Evolutionary conservation across 2,329 filamentous ascomycete genomes (phyloP), one percentile per base, ranked within the genome.

Genomic region (Amauroascus verrucosus): DNA sequence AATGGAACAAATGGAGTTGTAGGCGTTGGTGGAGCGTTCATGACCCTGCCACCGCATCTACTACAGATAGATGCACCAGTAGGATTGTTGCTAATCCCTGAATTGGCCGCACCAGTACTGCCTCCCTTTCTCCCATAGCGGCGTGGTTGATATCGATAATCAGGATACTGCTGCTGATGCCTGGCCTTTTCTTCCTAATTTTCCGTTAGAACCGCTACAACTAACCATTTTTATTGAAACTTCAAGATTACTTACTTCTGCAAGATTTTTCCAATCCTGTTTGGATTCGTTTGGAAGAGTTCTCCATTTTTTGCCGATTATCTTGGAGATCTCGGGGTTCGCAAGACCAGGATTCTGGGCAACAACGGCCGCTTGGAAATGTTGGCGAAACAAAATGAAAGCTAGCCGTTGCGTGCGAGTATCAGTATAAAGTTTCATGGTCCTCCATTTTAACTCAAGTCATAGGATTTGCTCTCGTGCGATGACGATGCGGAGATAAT

Each of bases 321-420:
- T 94, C 71, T 96, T 96, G 59, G 91, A 96, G 62, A 97, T 95
- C 50, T 96, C 88, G 2, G 91, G 91, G 70, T 97, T 97, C 44
- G 90, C 84, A 59, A 96, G 80, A 43, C 88, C 86, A n/a, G 90
- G 91, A 63, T 96, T 81, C 61, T 87, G 79, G 51, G 83, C 77
- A 35, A 90, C 85, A 48, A 97, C 88, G 47, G 81, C 77, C 16
- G 86, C 82, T 70, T 97, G 91, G 63, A 93, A 85, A 68, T 94
- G 86, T 67, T 97, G 90, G 37, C 93, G 88, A 74, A 95, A 98
- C 62, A 98, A 77, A 60, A 98, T 98, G 73, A 98, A 98, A 48
- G 91, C 93, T 98, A 68, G 67, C 66, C 64, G 67, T 61, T 55
- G 60, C 13, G 59, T 64, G 2, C 3, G 9, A 44, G 4, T 5